phyloP scores from a whole-genome alignment of 2,329 filamentous ascomycete species.

The Colletotrichum destructivum region DNA sequence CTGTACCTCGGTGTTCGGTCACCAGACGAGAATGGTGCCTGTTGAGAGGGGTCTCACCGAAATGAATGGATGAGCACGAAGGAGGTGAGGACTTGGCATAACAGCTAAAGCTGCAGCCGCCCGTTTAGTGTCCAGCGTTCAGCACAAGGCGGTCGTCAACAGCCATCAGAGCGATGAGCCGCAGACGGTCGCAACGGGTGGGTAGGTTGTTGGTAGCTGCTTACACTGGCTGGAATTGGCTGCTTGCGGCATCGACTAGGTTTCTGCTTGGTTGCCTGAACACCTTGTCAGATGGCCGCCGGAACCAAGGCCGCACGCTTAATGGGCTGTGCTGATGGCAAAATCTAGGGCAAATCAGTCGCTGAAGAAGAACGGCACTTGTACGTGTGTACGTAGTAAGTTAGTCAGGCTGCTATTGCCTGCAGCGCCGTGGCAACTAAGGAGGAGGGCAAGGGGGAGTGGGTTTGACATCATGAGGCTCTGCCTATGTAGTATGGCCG shows the following conservation, averaged over 20 bases:
- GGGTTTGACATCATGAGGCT: background rate
- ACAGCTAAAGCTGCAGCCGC: slow-evolving; percentile 5
- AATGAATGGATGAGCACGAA: background rate
- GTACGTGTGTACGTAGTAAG: background rate
- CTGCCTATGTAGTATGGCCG: background rate
- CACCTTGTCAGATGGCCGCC: background rate
- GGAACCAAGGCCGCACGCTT: background rate
- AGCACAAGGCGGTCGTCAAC: background rate
- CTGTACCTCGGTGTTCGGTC: background rate
- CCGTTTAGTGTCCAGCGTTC: background rate
- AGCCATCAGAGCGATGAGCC: background rate
- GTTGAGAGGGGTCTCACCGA: background rate
- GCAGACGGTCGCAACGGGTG: background rate
- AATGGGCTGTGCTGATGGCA: background rate
- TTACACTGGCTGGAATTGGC: background rate
- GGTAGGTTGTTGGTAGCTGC: background rate
- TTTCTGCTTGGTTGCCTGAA: slow-evolving; percentile 3
- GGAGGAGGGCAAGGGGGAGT: background rate
- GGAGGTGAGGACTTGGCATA: background rate
- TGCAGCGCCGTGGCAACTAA: background rate
- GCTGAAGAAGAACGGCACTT: background rate
- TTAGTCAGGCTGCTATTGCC: too few species aligned
- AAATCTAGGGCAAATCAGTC: too few species aligned
- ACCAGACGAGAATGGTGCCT: background rate
- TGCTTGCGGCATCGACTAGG: background rate